Conservation (phyloP, 768 basidiomycete genomes). For the Fibroporia radiculosa region DNA sequence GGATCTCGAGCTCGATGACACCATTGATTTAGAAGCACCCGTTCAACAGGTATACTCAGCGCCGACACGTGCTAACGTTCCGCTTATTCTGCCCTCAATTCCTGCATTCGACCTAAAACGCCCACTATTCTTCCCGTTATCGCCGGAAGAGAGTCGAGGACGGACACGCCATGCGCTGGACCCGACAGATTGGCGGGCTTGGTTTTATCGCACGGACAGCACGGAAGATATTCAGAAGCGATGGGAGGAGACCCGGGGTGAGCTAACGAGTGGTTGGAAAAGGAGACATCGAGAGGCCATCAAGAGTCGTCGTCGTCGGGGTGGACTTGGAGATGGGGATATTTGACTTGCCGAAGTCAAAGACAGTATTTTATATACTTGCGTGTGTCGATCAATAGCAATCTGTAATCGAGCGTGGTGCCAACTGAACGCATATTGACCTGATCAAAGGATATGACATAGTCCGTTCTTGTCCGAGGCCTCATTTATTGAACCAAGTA, state of each 20-base stretch:
- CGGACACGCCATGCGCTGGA: conserved; percentile 38
- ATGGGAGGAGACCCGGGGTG: conserved; percentile 66
- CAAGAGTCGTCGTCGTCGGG: conserved; percentile 51
- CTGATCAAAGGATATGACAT: too few species aligned
- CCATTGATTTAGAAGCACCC: too few species aligned
- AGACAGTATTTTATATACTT: too few species aligned
- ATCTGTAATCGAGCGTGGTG: too few species aligned
- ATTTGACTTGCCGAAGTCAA: background rate
- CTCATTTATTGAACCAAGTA: too few species aligned
- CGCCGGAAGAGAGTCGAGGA: conserved; percentile 15
- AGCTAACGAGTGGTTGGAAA: conserved; percentile 74
- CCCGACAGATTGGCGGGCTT: conserved; percentile 38
- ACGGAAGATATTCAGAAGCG: conserved; percentile 54
- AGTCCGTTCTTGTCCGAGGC: too few species aligned
- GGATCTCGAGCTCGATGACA: conserved; percentile 64
- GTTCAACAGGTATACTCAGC: conserved; percentile 18
- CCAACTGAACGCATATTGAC: too few species aligned
- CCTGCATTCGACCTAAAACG: conserved; percentile 41
- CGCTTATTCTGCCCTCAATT: conserved; percentile 7
- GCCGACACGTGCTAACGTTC: conserved; percentile 8
- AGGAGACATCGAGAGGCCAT: conserved; percentile 67
- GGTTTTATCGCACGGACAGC: conserved; percentile 43
- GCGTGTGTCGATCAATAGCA: too few species aligned
- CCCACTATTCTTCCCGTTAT: conserved; percentile 58
- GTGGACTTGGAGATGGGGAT: conserved; percentile 33